Base-by-base conservation (phyloP, 163 green algal species). In the Coccomyxa subellipsoidea region DNA sequence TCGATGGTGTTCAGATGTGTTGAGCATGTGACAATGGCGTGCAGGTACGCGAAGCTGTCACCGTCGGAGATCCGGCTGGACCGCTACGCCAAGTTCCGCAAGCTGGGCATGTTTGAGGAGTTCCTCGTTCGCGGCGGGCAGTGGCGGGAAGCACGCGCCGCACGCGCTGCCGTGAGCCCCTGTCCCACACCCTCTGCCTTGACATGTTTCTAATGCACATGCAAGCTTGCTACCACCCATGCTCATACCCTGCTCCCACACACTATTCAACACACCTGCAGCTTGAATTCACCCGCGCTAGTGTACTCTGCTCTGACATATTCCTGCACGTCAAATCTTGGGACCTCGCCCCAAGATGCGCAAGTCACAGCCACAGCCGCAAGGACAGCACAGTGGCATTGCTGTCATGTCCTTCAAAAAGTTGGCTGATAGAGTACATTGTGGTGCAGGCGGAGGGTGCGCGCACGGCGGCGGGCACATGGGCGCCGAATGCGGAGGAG, bases 31-130 rank as follows among this genome's bases (percentile, higher is more conserved):
- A 18, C 77, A 70, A n/a, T 36, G n/a, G 36, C 7, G 27, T 34
- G 75, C 85, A 90, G 85, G 66, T 98, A 97, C 80, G 84, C 84
- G 18, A 73, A 80, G 37, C 93, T 97, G 93, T 90, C 32, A 32
- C 90, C 89, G 59, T 89, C 93, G 37, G 92, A 98, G 86, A 92
- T 99, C 69, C 92, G 92, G 81, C 83, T 93, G 23, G 95, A 99
- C 89, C 90, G 94, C 59, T 98, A 98, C 81, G 85, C 84, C 83
- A 98, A 98, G 85, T 98, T 98, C 92, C 89, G 96, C 53, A 90
- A 94, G 83, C 90, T 99, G 81, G 96, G 96, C 35, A 83, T 92
- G 86, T 97, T 91, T 83, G 86, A 92, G 83, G 95, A 98, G 88
- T 95, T 90, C 84, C 80, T 95, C 54, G 91, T 97, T 34, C 81